Evolutionary conservation across 352 stramenopile species (phyloP), one percentile per base, ranked within the genome.

Genomic region (Globisporangium polare): DNA sequence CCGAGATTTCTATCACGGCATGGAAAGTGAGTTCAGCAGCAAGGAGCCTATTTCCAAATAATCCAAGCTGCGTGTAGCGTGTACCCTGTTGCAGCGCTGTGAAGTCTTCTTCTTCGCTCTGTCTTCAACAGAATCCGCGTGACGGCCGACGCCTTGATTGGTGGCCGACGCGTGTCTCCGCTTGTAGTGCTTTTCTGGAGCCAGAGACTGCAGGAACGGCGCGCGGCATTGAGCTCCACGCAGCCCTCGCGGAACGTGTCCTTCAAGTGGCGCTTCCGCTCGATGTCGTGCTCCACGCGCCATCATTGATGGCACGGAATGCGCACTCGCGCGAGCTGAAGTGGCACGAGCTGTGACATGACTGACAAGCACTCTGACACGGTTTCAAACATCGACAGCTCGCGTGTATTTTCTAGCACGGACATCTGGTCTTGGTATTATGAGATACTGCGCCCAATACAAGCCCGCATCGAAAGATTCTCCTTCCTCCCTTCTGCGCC

Each of bases 261-360:
- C 45, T 68, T 75, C 29, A 74, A 29, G 50, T 77, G 67, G n/a
- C 65, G 67, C 54, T 66, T 65, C 67, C 72, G 74, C 64, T 80
- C 67, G 10, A 78, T 55, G 54, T 78, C 73, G 20, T 73, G 69
- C 35, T 80, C 69, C 27, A 76, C 63, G 33, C 45, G 60, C 46
- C n/a, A 15, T 33, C 29, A n/a, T 5, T 0, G 33, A 5, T 9
- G 46, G 46, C 31, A 20, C 13, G 33, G 37, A 49, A 62, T 45
- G 20, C n/a, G n/a, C 10, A 26, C 15, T 51, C 20, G 29, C 17
- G 17, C 27, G 27, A 41, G 49, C 42, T 55, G 50, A 55, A 55
- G 50, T 27, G 29, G 26, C 0, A 22, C 31, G 20, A 24, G 27
- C 17, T 54, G 49, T 0, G 49, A 54, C 49, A 54, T 54, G 49